phyloP scores from a whole-genome alignment of 1,284 basidiomycete genomes.

The Ganoderma sinense region DNA sequence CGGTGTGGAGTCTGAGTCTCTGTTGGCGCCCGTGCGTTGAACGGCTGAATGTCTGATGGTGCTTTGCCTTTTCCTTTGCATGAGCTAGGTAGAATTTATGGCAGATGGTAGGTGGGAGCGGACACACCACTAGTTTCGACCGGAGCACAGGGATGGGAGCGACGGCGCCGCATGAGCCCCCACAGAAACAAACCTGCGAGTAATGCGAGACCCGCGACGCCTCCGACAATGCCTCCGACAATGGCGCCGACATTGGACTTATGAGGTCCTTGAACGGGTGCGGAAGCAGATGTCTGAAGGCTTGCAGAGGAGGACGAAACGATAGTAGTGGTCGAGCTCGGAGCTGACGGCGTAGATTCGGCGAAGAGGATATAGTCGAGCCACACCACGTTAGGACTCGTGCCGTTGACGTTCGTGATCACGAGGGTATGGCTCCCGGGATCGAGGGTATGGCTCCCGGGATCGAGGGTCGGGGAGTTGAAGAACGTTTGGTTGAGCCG shows the following conservation, averaged over 20 bases:
- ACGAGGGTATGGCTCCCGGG: slow-evolving; percentile 24
- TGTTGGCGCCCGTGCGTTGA: too few relatives aligned
- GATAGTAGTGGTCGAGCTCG: too few relatives aligned
- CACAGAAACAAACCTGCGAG: not conserved
- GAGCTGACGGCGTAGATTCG: not conserved
- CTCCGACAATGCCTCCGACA: not conserved
- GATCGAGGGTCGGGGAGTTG: slow-evolving; percentile 19
- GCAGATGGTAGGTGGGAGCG: too few relatives aligned
- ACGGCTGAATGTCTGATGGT: too few relatives aligned
- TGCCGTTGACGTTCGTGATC: slow-evolving; percentile 31
- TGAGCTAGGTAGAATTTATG: too few relatives aligned
- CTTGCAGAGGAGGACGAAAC: too few relatives aligned
- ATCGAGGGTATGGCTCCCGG: slow-evolving; percentile 22
- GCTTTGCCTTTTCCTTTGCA: too few relatives aligned
- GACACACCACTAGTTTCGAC: too few relatives aligned
- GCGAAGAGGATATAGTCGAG: slow-evolving; percentile 28
- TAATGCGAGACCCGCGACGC: not conserved
- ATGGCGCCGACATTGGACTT: not conserved
- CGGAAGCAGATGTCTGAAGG: too few relatives aligned
- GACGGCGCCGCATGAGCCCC: not conserved
- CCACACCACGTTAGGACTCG: slow-evolving; percentile 28
- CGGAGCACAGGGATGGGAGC: not conserved
- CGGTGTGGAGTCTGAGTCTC: too few relatives aligned
- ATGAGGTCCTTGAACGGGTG: too few relatives aligned
- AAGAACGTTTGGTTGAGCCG: slow-evolving; percentile 22